These are phyloP conservation scores for Serendipita vermifera DNA, from an alignment of 768 basidiomycete species.

Conservation along the genomic window DNA sequence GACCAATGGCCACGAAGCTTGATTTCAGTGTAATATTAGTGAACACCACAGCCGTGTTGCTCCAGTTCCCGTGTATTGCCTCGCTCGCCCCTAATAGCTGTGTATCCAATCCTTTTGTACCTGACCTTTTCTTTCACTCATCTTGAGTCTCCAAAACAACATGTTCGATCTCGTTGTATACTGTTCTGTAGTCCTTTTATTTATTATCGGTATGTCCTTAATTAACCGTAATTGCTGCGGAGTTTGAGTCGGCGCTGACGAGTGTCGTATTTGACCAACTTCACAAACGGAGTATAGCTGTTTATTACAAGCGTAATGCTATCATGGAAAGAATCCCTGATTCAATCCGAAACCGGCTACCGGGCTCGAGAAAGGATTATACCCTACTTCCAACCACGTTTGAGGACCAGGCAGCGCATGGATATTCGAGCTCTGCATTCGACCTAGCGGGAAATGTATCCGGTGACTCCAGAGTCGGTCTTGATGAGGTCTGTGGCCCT, in stretches of 20 bases:
- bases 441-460: neutral
- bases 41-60: too few species aligned
- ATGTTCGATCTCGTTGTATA: neutral
- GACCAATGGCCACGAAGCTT: too few species aligned
- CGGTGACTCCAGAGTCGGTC: neutral
- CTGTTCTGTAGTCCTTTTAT: neutral
- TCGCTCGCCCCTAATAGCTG: too few species aligned
- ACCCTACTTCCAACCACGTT: conserved; percentile 4
- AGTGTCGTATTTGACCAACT: neutral
- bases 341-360: neutral
- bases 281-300: neutral
- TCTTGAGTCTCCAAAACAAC: neutral
- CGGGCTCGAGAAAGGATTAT: neutral
- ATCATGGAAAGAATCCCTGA: neutral
- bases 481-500: too few species aligned
- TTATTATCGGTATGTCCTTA: neutral
- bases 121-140: too few species aligned
- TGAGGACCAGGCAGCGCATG: conserved; percentile 2
- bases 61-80: too few species aligned
- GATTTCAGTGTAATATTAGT: too few species aligned
- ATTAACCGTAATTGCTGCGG: neutral
- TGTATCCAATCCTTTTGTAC: too few species aligned
- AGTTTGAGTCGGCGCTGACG: neutral
- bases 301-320: conserved; percentile 2
- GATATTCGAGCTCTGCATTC: conserved; percentile 1